phyloP scores from a whole-genome alignment of 2,329 filamentous ascomycete genomes.

The Pseudocercospora cruenta region DNA sequence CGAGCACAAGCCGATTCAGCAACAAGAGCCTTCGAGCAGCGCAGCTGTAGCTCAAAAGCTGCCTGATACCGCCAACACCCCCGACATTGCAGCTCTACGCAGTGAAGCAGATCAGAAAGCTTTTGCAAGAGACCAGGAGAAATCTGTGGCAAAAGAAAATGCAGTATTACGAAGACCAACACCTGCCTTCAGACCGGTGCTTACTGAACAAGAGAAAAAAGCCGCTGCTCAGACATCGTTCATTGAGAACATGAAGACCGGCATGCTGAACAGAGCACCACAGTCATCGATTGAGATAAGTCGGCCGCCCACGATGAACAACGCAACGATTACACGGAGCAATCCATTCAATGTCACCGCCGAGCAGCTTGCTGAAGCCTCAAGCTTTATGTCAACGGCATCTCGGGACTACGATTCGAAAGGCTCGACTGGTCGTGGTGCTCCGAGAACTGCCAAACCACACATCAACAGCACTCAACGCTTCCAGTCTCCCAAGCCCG shows the following conservation, averaged over 20 bases:
- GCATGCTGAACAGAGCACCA: neutral
- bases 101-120: neutral
- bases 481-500: neutral
- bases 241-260: neutral
- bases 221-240: neutral
- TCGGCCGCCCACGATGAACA: neutral
- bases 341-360: constrained; percentile 14
- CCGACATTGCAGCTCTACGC: neutral
- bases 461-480: neutral
- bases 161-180: neutral
- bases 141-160: neutral
- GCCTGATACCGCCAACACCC: neutral
- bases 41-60: neutral
- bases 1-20: neutral
- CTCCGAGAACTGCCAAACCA: constrained; percentile 6
- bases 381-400: constrained; percentile 10
- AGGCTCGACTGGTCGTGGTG: neutral
- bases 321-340: neutral
- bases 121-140: neutral
- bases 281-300: neutral
- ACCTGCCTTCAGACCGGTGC: neutral
- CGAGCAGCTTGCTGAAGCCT: constrained; percentile 19
- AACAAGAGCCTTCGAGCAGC: neutral
- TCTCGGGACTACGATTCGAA: neutral
- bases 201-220: neutral